Evolutionary conservation across 1,284 basidiomycete genomes (phyloP), one percentile per base, ranked within the genome.

Genomic region (Ceratobasidium sp.): DNA sequence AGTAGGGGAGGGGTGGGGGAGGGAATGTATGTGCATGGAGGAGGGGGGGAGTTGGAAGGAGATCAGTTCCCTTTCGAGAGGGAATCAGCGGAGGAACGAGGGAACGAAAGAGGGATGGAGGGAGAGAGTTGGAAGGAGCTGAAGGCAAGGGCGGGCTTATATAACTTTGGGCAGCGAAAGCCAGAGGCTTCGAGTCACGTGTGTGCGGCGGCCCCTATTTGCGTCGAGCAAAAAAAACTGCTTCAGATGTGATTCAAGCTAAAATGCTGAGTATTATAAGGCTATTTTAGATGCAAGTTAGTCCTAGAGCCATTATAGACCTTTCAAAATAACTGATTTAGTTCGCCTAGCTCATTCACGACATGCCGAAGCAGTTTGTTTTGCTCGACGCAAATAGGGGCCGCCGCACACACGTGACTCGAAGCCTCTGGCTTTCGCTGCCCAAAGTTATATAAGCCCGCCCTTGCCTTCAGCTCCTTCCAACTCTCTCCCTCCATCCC

Each of bases 131-230:
- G 42, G 63, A 40, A 13, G 42, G 49, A 49, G 20, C 12, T 13
- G 1, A 26, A 49, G 42, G 63, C 63, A 9, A n/a, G 49, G 63
- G 28, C n/a, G 23, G 44, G 42, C 20, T 66, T 66, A 40, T 66
- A 66, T 66, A 44, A 6, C 63, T 26, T 40, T 9, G 63, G 63
- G 49, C 28, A 42, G 63, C 63, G 12, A 5, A 42, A 49, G 63
- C 44, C 39, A 40, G n/a, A 15, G 44, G 44, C 44, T 46, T 46
- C 44, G 15, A 6, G 26, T 66, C 63, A 66, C 63, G 63, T 66
- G 63, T 33, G n/a, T 26, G 42, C 20, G 44, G 63, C 63, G 63
- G 63, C 63, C 63, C 63, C 63, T 66, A 66, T 66, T 66, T 66
- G 63, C 42, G 6, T 26, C 63, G 26, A 40, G 42, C 1, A n/a